Evolutionary conservation across 805 yeast genomes (phyloP).

Genomic region (Lipomyces anomalus): DNA sequence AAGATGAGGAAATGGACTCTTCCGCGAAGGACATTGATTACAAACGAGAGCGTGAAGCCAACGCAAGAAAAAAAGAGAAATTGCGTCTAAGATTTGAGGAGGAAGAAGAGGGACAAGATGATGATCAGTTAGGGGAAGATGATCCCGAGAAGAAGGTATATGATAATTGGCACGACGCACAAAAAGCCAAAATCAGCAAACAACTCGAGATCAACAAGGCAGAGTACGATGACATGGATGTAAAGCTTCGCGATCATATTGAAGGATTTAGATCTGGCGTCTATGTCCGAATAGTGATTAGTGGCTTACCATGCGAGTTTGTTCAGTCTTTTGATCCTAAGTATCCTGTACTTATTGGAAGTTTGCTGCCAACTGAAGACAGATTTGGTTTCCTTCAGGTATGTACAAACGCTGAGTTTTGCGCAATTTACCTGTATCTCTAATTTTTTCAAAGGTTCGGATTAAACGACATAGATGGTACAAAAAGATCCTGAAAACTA

Average conservation of each 20-base stretch:
- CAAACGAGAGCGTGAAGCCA: slow-evolving; percentile 70
- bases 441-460: too few species aligned
- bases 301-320: slow-evolving; percentile 81
- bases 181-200: slow-evolving; percentile 94
- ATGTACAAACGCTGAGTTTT: too few species aligned
- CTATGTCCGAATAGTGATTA: slow-evolving; percentile 83
- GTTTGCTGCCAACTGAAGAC: slow-evolving; percentile 82
- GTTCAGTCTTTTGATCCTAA: slow-evolving; percentile 78
- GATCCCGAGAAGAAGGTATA: slow-evolving; percentile 76
- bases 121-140: slow-evolving; percentile 53
- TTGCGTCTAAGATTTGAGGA: slow-evolving; percentile 85
- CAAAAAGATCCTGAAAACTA: slow-evolving; percentile 87
- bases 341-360: slow-evolving; percentile 85
- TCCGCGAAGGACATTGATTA: slow-evolving; percentile 34
- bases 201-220: slow-evolving; percentile 90
- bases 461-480: slow-evolving; percentile 99
- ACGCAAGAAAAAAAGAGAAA: slow-evolving; percentile 86
- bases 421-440: too few species aligned
- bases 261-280: slow-evolving; percentile 94
- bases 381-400: slow-evolving; percentile 89
- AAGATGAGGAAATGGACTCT: slow-evolving; percentile 33
- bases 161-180: slow-evolving; percentile 96
- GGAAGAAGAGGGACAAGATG: slow-evolving; percentile 58
- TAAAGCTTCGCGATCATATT: slow-evolving; percentile 66
- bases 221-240: slow-evolving; percentile 58